Evolutionary conservation across 139 green algal genomes (phyloP), one percentile per base, ranked within the genome.

Genomic region (Chlorella ohadii): DNA sequence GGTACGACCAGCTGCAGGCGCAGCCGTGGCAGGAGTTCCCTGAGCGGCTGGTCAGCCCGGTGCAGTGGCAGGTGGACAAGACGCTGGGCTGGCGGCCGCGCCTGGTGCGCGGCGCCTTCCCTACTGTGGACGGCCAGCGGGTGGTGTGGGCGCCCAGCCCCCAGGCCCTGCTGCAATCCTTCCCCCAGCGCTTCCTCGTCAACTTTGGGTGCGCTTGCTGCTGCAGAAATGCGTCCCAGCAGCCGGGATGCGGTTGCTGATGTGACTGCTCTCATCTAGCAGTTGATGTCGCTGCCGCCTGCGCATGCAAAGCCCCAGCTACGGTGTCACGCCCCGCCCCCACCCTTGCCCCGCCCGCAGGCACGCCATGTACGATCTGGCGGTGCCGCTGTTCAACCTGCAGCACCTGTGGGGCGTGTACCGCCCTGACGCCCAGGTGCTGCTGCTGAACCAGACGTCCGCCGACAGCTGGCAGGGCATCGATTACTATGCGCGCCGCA

Each of bases 121-220:
- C 25, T 17, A 28, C 20, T 16, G 33, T 73, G 36, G 36, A 75
- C 20, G 68, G 68, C 22, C 36, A 47, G 36, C 68, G 44, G 9
- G 79, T 84, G 31, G 51, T 41, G 44, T 84, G 79, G 79, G 79
- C 79, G n/a, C 64, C 64, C n/a, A 23, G 31, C n/a, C 23, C 27
- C 19, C 79, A 84, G 79, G 79, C 79, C 22, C 79, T 84, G 64
- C 44, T 84, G 36, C 39, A 66, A 13, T 51, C 65, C 47, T 56
- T 77, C 38, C 79, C 78, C 31, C 51, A 57, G 39, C 65, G 39
- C 65, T 72, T 76, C 36, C 61, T 76, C 5, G 72, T 57, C 61
- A 84, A 84, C 65, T 84, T 84, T 65, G 79, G 79, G 79, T 84
- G 64, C 23, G 78, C 16, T n/a, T n/a, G n/a, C n/a, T n/a, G n/a